Base-by-base conservation (phyloP, 1,284 basidiomycete genomes). In the Irpex rosettiformis region DNA sequence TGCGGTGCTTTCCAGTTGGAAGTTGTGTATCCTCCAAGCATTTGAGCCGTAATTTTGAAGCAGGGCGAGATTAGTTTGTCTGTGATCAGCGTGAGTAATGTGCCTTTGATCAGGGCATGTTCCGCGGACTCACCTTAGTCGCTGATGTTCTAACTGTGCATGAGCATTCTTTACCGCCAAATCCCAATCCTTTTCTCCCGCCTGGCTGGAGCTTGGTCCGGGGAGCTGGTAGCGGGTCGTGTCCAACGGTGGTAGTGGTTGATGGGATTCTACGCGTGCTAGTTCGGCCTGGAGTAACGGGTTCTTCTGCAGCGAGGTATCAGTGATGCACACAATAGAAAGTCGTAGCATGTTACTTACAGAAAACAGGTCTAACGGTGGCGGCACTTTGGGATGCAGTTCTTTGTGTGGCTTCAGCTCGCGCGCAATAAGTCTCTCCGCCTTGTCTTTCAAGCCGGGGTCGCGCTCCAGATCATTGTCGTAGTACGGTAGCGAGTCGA, bases 401-500 rank as follows among this genome's bases (percentile, higher is more conserved):
- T 29, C 48, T 18, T 51, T 25, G 6, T 51, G 48, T 27, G 6
- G 3, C 24, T 29, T 51, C 48, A 83, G 79, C 69, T 92, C 85
- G 21, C 81, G 79, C 27, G 85, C 86, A 54, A 93, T 75, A 69
- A 91, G 88, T 61, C 78, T 79, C 59, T 89, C 86, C 11, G 94
- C 91, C 66, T 86, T 86, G 66, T 86, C 80, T 66, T 82, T 84
- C 60, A 91, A 76, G 58, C 84, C 73, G 2, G 92, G 89, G 61
- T 86, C 82, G 57, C 81, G 81, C 62, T 96, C 92, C 51, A 96
- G 79, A 68, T 98, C 94, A 70, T 93, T 90, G 77, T 98, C 96
- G 69, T 93, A 95, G 76, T 98, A 98, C 11, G 96, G 94, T 59
- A 97, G 80, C 22, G 94, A 92, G 74, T 97, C 95, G 65, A 94